Evolutionary conservation across 139 green algal species (phyloP).

Genomic region (Dunaliella primolecta): DNA sequence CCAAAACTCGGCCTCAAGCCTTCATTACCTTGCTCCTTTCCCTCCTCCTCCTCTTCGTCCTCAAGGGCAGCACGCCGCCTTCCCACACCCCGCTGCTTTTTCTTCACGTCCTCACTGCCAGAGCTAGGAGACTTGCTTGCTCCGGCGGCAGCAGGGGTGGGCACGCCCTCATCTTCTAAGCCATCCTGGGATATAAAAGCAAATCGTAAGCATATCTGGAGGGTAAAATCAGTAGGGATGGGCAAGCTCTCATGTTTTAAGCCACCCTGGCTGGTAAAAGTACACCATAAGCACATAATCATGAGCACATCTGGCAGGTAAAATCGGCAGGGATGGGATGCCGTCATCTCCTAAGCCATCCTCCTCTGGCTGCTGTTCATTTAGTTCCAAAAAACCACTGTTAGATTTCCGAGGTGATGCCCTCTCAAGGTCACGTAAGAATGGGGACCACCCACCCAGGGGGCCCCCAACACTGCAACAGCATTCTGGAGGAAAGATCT

Average conservation of each 20-base stretch:
- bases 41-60: not conserved
- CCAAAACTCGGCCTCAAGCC: too few species aligned
- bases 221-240: not conserved
- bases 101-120: not conserved
- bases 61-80: not conserved
- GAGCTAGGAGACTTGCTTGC: not conserved
- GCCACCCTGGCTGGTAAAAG: not conserved
- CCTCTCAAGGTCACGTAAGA: too few species aligned
- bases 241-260: not conserved
- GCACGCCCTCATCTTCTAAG: not conserved
- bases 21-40: not conserved
- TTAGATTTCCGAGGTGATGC: too few species aligned
- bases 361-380: too few species aligned
- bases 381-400: too few species aligned
- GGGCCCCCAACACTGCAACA: too few species aligned
- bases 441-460: too few species aligned
- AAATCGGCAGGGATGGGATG: not conserved
- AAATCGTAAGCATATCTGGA: too few species aligned
- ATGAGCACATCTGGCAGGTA: too few species aligned
- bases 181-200: not conserved
- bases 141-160: not conserved
- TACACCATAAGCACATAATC: too few species aligned
- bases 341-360: not conserved
- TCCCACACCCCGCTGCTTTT: not conserved
- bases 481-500: too few species aligned